These are phyloP conservation scores for Acanthamoeba healyi DNA, from an alignment of 208 protist species.

Conservation along the genomic window DNA sequence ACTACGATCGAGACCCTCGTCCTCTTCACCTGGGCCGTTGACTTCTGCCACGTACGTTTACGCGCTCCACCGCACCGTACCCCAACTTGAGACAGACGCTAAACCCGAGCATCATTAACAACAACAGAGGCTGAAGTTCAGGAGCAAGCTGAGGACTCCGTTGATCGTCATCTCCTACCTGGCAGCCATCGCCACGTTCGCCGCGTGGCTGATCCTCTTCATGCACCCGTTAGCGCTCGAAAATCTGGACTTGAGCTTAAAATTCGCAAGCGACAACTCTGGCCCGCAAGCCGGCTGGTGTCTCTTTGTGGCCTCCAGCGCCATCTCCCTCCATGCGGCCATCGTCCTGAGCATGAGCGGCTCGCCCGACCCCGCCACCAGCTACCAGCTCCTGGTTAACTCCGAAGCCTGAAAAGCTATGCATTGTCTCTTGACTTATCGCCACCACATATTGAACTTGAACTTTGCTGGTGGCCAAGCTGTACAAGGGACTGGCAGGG, in stretches of 20 bases:
- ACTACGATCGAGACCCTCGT: background rate
- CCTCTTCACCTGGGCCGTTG: background rate
- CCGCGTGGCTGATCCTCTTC: background rate
- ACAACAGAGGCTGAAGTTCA: constrained; percentile 8
- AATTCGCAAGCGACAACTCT: background rate
- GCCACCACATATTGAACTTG: too few relatives aligned
- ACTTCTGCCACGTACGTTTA: background rate
- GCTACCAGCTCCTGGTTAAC: too few relatives aligned
- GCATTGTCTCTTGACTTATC: too few relatives aligned
- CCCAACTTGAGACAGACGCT: too few relatives aligned
- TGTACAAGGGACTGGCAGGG: too few relatives aligned
- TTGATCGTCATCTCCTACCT: background rate
- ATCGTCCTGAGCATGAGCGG: background rate
- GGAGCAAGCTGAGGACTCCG: constrained; percentile 9
- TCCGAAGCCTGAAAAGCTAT: too few relatives aligned
- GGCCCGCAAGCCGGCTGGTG: background rate
- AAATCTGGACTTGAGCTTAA: too few relatives aligned
- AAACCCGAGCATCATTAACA: too few relatives aligned
- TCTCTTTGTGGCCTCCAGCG: background rate
- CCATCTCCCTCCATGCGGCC: background rate
- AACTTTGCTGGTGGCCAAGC: too few relatives aligned
- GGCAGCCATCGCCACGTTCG: background rate
- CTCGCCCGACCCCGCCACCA: constrained; percentile 8
- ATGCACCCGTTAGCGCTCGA: background rate
- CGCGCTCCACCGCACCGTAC: background rate